These are phyloP conservation scores for Macrolepiota fuliginosa DNA, from an alignment of 768 basidiomycete genomes.

Conservation along the genomic window DNA sequence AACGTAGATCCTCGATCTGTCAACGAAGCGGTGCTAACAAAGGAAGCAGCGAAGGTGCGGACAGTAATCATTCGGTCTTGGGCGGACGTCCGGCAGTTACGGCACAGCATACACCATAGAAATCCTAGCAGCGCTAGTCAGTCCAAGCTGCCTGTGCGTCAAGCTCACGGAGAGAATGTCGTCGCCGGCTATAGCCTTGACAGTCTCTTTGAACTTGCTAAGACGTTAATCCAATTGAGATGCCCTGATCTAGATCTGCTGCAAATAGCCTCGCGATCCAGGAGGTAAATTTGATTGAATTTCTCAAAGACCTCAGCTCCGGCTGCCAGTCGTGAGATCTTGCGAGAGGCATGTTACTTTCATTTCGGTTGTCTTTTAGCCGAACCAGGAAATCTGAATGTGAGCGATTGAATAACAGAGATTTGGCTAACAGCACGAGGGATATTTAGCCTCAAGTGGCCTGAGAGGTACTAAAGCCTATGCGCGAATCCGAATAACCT, in stretches of 20 bases:
- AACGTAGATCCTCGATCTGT: not conserved
- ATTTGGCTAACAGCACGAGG: too few relatives aligned
- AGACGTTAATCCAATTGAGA: not conserved
- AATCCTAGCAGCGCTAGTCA: not conserved
- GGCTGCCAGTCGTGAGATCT: too few relatives aligned
- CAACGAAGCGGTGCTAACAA: not conserved
- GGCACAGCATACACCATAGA: not conserved
- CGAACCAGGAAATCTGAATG: not conserved
- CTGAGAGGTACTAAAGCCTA: too few relatives aligned
- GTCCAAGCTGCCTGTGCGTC: not conserved
- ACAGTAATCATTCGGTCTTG: not conserved
- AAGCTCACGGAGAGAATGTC: not conserved
- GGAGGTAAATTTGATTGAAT: too few relatives aligned
- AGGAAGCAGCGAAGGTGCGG: not conserved
- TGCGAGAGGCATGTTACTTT: too few relatives aligned
- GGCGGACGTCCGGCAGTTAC: not conserved
- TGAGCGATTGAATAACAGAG: not conserved
- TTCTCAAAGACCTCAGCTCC: too few relatives aligned
- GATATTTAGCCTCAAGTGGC: too few relatives aligned
- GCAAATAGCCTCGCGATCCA: too few relatives aligned
- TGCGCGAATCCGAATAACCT: too few relatives aligned
- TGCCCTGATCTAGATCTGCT: not conserved
- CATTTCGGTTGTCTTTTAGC: not conserved
- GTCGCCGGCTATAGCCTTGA: not conserved
- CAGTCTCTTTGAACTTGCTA: not conserved